These are phyloP conservation scores for Pleurotus tuber-regium DNA, from an alignment of 768 basidiomycete genomes.

Conservation along the genomic window DNA sequence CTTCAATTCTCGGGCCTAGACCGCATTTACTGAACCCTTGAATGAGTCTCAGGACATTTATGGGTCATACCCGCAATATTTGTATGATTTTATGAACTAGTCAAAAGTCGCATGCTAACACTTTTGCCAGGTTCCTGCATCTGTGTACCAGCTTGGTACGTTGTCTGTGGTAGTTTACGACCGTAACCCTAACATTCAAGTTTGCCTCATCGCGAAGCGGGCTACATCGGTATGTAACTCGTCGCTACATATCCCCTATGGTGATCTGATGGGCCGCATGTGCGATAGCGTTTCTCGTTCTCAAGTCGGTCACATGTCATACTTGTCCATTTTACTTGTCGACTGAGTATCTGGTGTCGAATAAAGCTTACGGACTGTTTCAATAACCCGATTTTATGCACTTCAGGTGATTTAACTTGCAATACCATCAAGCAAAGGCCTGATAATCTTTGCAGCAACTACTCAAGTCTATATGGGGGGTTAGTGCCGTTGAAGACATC, in stretches of 20 bases:
- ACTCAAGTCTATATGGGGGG: slow-evolving; percentile 8
- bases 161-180: background rate
- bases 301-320: background rate
- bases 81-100: background rate
- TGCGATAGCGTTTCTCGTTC: slow-evolving; percentile 4
- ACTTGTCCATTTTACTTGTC: background rate
- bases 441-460: background rate
- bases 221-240: slow-evolving; percentile 2
- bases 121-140: background rate
- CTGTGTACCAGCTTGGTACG: slow-evolving; percentile 7
- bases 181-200: background rate
- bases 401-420: slow-evolving; percentile 1
- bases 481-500: slow-evolving; percentile 2
- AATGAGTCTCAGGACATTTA: background rate
- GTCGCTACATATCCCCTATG: background rate
- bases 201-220: background rate
- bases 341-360: background rate
- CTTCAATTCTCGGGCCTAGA: background rate
- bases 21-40: background rate
- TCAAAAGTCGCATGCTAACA: background rate
- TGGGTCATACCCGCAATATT: slow-evolving; percentile 4
- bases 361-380: background rate
- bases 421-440: background rate
- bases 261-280: no score
- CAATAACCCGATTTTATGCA: slow-evolving; percentile 1